These are phyloP conservation scores for Botrytis tulipae DNA, from an alignment of 2,329 filamentous ascomycete species.

Conservation along the genomic window DNA sequence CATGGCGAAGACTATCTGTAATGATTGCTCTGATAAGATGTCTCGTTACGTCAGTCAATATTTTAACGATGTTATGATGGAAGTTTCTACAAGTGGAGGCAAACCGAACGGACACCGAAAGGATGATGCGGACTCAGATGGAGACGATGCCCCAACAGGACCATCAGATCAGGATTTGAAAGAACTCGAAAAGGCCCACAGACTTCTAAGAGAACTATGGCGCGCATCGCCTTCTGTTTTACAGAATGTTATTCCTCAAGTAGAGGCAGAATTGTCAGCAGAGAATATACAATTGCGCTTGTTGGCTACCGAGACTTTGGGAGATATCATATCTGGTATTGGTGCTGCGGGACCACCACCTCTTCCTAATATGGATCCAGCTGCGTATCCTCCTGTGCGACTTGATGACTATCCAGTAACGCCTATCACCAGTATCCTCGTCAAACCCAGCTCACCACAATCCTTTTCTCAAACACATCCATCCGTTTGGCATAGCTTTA, in stretches of 20 bases:
- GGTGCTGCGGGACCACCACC: slow-evolving; percentile 85
- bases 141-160: slow-evolving; percentile 57
- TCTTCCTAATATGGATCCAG: slow-evolving; percentile 69
- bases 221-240: slow-evolving; percentile 84
- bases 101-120: slow-evolving; percentile 54
- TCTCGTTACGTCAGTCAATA: slow-evolving; percentile 91
- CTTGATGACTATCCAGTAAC: slow-evolving; percentile 56
- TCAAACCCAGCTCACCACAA: slow-evolving; percentile 80
- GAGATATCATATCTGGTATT: slow-evolving; percentile 91
- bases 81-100: slow-evolving; percentile 61
- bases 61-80: slow-evolving; percentile 94
- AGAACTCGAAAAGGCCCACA: slow-evolving; percentile 86
- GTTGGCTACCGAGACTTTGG: slow-evolving; percentile 88
- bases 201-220: slow-evolving; percentile 89
- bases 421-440: slow-evolving; percentile 61
- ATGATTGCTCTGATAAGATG: slow-evolving; percentile 88
- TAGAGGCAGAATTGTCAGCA: slow-evolving; percentile 87
- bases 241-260: slow-evolving; percentile 87
- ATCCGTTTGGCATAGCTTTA: slow-evolving; percentile 76
- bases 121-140: slow-evolving; percentile 59
- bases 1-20: slow-evolving; percentile 94
- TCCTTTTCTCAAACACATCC: slow-evolving; percentile 84
- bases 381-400: slow-evolving; percentile 77
- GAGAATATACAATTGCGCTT: slow-evolving; percentile 85
- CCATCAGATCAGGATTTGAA: slow-evolving; percentile 81